Evolutionary conservation across 495 filamentous ascomycete species (phyloP).

Genomic region (Letharia lupina): DNA sequence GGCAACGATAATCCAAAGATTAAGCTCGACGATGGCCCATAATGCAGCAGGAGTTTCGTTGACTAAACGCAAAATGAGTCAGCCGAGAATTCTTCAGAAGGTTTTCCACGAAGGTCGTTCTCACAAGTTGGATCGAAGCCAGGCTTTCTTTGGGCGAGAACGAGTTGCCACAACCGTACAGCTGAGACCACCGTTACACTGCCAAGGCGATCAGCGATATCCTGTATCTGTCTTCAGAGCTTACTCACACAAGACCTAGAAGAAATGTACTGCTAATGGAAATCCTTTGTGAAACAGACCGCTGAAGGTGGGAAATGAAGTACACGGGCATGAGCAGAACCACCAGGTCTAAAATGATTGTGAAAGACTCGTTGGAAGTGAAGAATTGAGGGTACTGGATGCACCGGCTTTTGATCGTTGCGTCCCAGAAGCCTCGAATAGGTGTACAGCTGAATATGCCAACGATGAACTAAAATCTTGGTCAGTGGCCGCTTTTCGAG

Average conservation of each 20-base stretch:
- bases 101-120: neutral
- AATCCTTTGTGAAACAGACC: neutral
- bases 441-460: neutral
- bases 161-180: conserved; percentile 1
- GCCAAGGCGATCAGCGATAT: neutral
- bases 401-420: neutral
- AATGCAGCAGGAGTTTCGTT: neutral
- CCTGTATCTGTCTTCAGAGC: neutral
- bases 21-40: neutral
- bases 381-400: neutral
- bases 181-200: neutral
- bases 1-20: neutral
- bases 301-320: neutral
- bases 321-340: neutral
- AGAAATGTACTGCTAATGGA: neutral
- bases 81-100: neutral
- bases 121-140: neutral
- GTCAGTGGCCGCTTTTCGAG: neutral
- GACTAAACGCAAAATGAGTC: neutral
- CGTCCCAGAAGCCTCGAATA: neutral
- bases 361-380: neutral
- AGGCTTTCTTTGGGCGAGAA: neutral
- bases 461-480: neutral
- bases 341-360: neutral
- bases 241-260: neutral